A percentile compares a stretch with the other conserved stretches of the same genome.
Conservation (phyloP, 306 rosid genomes). For the Abrus pulchellus region DNA sequence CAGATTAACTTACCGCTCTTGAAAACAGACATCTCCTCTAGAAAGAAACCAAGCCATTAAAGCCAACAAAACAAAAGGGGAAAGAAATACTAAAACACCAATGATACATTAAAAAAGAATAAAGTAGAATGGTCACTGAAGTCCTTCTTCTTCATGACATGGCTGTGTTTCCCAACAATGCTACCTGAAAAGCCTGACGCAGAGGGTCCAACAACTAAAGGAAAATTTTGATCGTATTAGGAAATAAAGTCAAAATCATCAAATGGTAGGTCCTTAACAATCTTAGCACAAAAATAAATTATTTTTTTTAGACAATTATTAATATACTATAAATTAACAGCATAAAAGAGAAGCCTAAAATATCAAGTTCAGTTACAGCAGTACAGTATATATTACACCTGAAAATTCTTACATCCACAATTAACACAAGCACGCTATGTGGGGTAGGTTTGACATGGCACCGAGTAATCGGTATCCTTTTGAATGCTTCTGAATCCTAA, state of each 20-base stretch:
- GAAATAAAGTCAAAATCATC: not conserved
- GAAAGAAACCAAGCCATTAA: constrained; percentile 24
- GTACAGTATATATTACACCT: not conserved
- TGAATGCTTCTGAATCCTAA: not conserved
- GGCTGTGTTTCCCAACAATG: constrained; percentile 59
- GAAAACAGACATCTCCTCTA: constrained; percentile 31
- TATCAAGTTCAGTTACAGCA: constrained; percentile 20
- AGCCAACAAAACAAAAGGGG: constrained; percentile 27
- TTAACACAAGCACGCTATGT: constrained; percentile 9
- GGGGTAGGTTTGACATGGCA: not conserved
- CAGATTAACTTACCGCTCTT: constrained; percentile 24
- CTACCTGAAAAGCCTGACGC: constrained; percentile 63
- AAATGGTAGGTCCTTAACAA: too few species aligned
- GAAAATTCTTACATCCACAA: not conserved
- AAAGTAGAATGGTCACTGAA: constrained; percentile 47
- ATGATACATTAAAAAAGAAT: constrained; percentile 45
- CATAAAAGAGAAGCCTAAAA: not conserved
- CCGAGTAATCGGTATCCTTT: constrained; percentile 20
- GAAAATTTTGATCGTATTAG: constrained; percentile 46
- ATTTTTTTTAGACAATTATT: too few species aligned
- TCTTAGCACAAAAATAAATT: too few species aligned
- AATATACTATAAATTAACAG: too few species aligned
- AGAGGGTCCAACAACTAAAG: constrained; percentile 48
- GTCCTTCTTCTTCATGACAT: constrained; percentile 55
- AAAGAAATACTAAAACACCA: constrained; percentile 37